These are phyloP conservation scores for Penicillium cinerascens DNA, from an alignment of 495 filamentous ascomycete genomes.

Conservation along the genomic window DNA sequence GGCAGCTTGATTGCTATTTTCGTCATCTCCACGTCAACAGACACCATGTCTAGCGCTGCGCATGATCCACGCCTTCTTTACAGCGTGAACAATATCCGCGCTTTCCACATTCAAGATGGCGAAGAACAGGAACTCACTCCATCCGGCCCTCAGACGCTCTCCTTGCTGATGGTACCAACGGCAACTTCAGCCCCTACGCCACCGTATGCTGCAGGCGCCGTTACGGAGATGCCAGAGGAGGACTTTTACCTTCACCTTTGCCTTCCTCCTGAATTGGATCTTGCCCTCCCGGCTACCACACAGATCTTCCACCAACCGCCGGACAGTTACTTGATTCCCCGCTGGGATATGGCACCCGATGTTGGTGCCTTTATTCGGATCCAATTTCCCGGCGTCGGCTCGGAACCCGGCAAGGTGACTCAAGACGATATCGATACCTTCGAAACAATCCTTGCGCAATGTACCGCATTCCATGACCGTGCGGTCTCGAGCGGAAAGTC, in stretches of 20 bases:
- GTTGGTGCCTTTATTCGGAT: constrained; percentile 86
- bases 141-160: constrained; percentile 83
- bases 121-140: constrained; percentile 77
- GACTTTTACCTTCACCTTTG: constrained; percentile 95
- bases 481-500: constrained; percentile 49
- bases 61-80: constrained; percentile 78
- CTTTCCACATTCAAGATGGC: constrained; percentile 85
- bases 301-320: constrained; percentile 94
- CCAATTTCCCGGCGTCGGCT: constrained; percentile 74
- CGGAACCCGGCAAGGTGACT: constrained; percentile 56
- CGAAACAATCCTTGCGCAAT: constrained; percentile 93
- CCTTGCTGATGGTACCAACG: constrained; percentile 90
- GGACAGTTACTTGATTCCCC: constrained; percentile 82
- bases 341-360: constrained; percentile 86
- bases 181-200: constrained; percentile 65
- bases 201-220: constrained; percentile 43
- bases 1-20: constrained; percentile 2
- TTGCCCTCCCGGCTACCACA: constrained; percentile 85
- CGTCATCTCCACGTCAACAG: background rate
- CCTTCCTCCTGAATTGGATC: constrained; percentile 88
- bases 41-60: constrained; percentile 15
- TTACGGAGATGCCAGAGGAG: constrained; percentile 56
- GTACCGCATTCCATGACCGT: constrained; percentile 86
- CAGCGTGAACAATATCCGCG: constrained; percentile 76
- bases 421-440: constrained; percentile 96